Conservation (phyloP, 2,329 filamentous ascomycete genomes). For the Diaporthe capsici region DNA sequence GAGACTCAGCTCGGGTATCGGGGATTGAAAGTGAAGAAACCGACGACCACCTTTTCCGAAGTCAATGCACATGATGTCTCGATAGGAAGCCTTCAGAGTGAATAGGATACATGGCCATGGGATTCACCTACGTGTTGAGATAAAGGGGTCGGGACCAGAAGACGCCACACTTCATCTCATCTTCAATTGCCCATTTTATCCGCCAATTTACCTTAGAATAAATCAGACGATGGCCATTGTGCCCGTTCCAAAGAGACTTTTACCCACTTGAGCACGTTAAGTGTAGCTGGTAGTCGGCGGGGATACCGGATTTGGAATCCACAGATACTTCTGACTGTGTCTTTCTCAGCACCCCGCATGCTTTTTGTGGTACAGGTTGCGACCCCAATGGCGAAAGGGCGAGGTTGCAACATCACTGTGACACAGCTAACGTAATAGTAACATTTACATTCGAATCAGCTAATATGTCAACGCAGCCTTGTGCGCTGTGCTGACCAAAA, state of each 20-base stretch:
- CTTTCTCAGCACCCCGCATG: conserved; percentile 7
- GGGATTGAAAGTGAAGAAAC: neutral
- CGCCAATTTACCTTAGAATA: neutral
- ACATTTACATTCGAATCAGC: neutral
- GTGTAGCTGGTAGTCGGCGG: neutral
- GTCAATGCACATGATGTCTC: neutral
- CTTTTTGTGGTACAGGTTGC: neutral
- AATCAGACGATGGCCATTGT: neutral
- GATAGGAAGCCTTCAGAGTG: neutral
- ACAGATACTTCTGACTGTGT: conserved; percentile 7
- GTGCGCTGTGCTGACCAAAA: neutral
- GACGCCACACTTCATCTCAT: neutral
- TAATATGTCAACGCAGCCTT: neutral
- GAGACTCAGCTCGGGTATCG: neutral
- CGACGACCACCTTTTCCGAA: neutral
- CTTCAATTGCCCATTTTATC: neutral
- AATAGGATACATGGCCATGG: neutral
- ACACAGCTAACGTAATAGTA: neutral
- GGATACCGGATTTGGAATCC: neutral
- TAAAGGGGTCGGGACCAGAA: neutral
- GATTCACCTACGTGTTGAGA: neutral
- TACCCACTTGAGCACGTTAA: neutral
- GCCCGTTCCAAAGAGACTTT: neutral
- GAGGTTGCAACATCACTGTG: conserved; percentile 2
- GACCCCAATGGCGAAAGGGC: neutral